Base-by-base conservation (phyloP, 306 rosid genomes). In the Pyrus betulifolia region DNA sequence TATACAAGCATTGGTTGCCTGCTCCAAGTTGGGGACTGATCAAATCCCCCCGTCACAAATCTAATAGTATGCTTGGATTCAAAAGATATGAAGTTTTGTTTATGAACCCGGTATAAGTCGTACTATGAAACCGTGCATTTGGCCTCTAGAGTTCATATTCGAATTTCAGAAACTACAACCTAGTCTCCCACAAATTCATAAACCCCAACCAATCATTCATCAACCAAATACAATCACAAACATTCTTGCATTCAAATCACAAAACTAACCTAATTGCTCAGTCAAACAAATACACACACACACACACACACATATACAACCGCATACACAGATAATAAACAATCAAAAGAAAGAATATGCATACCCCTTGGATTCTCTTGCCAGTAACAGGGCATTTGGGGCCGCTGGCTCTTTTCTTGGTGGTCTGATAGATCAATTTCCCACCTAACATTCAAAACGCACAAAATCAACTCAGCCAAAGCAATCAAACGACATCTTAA, bases 331-430 rank as follows among this genome's bases (percentile, higher is more conserved):
- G n/a, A 27, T 27, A 15, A 2, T 40, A 55, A 61, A 11, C 25
- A 21, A 55, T 8, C 51, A 61, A 1, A 49, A 35, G 28, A 21
- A 60, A 61, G 23, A 4, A 19, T 51, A 60, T 17, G 30, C 85
- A 78, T 86, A 93, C 97, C 85, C 97, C 98, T 80, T 93, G 98
- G 74, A 93, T 91, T 81, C 97, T 93, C 90, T 91, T 93, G 27
- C 98, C 97, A 35, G 98, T 93, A 5, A 93, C 93, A 52, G 97
- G 97, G 78, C 96, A 93, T 79, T 93, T 93, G 1, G 98, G 98
- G 17, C 98, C 98, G 18, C 93, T 91, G 9, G 98, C 96, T 60
- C 96, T 91, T 92, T 93, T 93, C 85, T 91, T 89, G 33, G 96
- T 88, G 35, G 72, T 86, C 90, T 93, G 98, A 80, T 91, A 91